Evolutionary conservation across 768 basidiomycete species (phyloP), one percentile per base, ranked within the genome.

Genomic region (Solioccasus polychromus): DNA sequence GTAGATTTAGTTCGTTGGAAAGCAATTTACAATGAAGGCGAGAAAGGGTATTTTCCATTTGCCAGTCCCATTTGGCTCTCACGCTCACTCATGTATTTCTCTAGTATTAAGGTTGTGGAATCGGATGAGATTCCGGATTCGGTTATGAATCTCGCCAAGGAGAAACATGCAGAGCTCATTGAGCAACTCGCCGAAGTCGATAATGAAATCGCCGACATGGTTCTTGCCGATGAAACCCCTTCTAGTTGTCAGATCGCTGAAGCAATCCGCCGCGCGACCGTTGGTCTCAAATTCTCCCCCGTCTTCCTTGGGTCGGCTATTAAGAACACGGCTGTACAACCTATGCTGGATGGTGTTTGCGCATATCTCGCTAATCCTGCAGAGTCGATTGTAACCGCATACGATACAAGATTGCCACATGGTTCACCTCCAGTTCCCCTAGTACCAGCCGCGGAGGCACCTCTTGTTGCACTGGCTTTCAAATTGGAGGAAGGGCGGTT

Each of bases 401-500:
- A 92, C 54, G 94, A 96, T 60, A 85, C 85, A 0, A 76, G 74
- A n/a, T 73, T 79, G 2, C 81, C 88, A 1, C 61, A 75, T 0
- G 70, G 72, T 20, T 76, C 88, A 0, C 82, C 89, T 7, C 79
- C 78, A 15, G 82, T 96, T 7, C 76, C 83, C 0, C 78, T 98
- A 15, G 73, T 76, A 8, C 92, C 94, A 24, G 93, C 93, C 8
- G 81, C 89, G 0, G 77, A 82, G 23, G 90, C 90, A 0, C 91
- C 94, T 4, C 75, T 98, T 23, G 88, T 99, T 48, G 94, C 89
- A 8, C 72, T 99, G 39, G 96, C 96, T 11, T 99, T 99, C 79
- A 99, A 99, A 72, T 74, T 99, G 35, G 96, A 99, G 67, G 96
- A 99, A 71, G 94, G 95, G 4, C 78, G 90, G 19, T 99, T 90